Conservation (phyloP, 169 alveolate species). For the Plasmodium falciparum region DNA sequence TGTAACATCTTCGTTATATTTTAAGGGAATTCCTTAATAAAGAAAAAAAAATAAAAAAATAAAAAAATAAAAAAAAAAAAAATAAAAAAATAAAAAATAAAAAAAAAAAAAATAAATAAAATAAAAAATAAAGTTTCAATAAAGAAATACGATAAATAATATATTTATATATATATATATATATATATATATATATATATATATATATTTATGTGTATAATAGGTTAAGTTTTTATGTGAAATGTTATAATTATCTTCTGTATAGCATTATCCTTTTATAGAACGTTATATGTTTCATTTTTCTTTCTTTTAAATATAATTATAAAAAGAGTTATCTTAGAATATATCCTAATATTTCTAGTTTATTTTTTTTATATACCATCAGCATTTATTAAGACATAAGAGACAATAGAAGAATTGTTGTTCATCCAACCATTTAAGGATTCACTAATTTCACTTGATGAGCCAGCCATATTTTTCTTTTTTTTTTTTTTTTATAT, state of each 20-base stretch:
- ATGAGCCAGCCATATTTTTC: constrained; percentile 59
- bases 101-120: no score
- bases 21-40: constrained; percentile 54
- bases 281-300: background rate
- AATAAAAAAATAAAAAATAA: background rate
- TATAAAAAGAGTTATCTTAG: no score
- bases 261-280: background rate
- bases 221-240: no score
- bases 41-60: background rate
- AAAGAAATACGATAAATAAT: no score
- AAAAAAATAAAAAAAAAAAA: background rate
- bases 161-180: background rate
- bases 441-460: constrained; percentile 73
- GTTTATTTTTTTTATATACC: constrained; percentile 21
- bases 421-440: constrained; percentile 68
- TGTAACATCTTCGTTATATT: constrained; percentile 61
- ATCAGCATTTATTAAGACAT: constrained; percentile 57
- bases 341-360: no score
- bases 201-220: background rate
- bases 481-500: constrained; percentile 10
- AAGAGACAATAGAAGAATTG: constrained; percentile 52
- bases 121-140: no score
- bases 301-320: no score
- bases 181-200: background rate
- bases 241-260: background rate